phyloP scores from a whole-genome alignment of 2,329 filamentous ascomycete genomes.

The Alternaria sp. region DNA sequence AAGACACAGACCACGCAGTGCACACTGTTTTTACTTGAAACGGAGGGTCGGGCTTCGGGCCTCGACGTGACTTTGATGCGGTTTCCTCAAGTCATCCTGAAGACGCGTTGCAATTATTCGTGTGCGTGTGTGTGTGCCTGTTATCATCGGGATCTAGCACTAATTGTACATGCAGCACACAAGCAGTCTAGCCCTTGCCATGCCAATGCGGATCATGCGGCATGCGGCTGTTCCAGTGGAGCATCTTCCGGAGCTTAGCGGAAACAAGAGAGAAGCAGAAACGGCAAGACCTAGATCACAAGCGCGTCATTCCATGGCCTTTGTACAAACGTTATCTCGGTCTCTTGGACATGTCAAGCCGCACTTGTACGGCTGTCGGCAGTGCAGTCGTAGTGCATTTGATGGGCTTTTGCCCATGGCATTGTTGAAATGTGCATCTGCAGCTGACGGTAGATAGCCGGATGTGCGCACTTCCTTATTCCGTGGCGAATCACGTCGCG shows the following conservation, averaged over 20 bases:
- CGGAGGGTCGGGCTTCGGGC: background rate
- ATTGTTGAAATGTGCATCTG: background rate
- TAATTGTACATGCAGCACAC: background rate
- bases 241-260: slow-evolving; percentile 8
- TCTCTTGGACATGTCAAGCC: background rate
- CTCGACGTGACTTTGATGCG: background rate
- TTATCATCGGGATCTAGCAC: background rate
- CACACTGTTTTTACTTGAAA: background rate
- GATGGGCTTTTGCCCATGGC: background rate
- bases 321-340: background rate
- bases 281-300: background rate
- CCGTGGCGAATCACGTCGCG: slow-evolving; percentile 2
- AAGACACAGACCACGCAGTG: background rate
- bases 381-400: background rate
- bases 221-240: slow-evolving; percentile 11
- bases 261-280: background rate
- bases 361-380: slow-evolving; percentile 1
- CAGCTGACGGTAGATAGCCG: background rate
- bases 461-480: slow-evolving; percentile 5
- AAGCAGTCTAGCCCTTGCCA: background rate
- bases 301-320: slow-evolving; percentile 5
- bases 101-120: background rate
- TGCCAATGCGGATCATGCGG: slow-evolving; percentile 16
- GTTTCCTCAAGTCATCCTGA: background rate
- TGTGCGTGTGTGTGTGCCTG: background rate